These are phyloP conservation scores for Daldinia decipiens DNA, from an alignment of 495 filamentous ascomycete species.

Conservation along the genomic window DNA sequence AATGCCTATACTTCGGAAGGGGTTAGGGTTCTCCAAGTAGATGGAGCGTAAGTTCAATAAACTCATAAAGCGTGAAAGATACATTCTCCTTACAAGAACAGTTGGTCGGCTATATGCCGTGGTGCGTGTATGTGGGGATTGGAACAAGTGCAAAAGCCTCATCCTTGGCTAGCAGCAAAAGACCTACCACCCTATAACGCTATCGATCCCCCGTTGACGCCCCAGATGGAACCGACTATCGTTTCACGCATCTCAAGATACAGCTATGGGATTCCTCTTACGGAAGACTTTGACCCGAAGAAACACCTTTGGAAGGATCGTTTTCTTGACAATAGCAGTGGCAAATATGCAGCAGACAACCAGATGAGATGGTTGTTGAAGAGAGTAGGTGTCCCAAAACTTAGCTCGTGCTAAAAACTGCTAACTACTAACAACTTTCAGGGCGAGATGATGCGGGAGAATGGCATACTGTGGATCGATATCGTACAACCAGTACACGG, in stretches of 20 bases:
- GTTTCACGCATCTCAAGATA: conserved; percentile 11
- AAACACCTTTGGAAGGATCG: conserved; percentile 6
- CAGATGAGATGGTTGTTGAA: conserved; percentile 8
- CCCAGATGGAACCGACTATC: not conserved
- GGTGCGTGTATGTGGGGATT: conserved; percentile 9
- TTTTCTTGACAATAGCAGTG: not conserved
- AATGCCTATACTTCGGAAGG: conserved; percentile 1
- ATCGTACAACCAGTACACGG: conserved; percentile 4
- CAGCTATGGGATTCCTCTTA: not conserved
- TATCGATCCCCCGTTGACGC: not conserved
- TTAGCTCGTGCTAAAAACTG: not conserved
- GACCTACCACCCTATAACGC: not conserved
- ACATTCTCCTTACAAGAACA: not conserved
- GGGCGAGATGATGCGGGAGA: conserved; percentile 9
- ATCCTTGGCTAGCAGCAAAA: not conserved
- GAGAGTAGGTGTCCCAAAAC: not conserved
- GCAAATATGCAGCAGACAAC: conserved; percentile 5
- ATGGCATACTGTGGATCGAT: conserved; percentile 1
- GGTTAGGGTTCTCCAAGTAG: not conserved
- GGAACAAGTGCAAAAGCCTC: conserved; percentile 5
- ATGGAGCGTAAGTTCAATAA: not conserved
- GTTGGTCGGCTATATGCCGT: conserved; percentile 2
- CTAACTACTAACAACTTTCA: not conserved
- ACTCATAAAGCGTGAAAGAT: not conserved
- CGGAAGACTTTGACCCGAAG: conserved; percentile 2